Evolutionary conservation across 2,329 filamentous ascomycete species (phyloP), one percentile per base, ranked within the genome.

Genomic region (Chaetomium sp.): DNA sequence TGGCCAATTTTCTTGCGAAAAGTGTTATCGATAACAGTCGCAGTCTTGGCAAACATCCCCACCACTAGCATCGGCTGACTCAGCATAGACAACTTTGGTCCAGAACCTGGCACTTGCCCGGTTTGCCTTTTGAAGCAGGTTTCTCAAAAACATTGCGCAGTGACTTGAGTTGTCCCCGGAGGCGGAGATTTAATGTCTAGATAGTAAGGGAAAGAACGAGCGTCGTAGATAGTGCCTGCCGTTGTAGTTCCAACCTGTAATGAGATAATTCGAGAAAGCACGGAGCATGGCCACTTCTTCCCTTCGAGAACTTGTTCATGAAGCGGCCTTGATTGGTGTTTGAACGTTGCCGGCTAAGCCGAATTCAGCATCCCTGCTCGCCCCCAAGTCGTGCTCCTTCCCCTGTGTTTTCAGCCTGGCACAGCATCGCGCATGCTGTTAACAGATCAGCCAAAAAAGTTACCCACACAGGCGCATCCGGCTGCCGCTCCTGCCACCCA

Each of bases 361-460:
- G 8, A 55, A 59, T 46, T 37, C 49, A 53, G 54, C 45, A 63
- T 52, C 63, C 59, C 53, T 64, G 63, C 19, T 27, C 19, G 19
- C 19, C 19, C 19, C 3, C 34, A 42, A 34, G 56, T 59, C 59
- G 59, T n/a, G n/a, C n/a, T 58, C 61, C 45, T 35, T 59, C 33
- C 55, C 44, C 59, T 56, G 56, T 40, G 55, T 14, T 27, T 27
- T 27, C 38, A 49, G 53, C 46, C 53, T 58, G 54, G 56, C 19
- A 27, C 19, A 27, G 19, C 43, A 35, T 41, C 9, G 34, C 11
- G 56, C 43, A 50, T 52, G 55, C 49, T 61, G 51, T 57, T 61
- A 61, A 63, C 62, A 65, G 56, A 65, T 65, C 64, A 59, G 56
- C 58, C 59, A 50, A 58, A 61, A 62, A 63, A 38, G 37, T 38